Percentiles rank a stretch among this genome's conserved stretches.
Conservation (phyloP, 768 basidiomycete species). For the Lentinula aciculospora region DNA sequence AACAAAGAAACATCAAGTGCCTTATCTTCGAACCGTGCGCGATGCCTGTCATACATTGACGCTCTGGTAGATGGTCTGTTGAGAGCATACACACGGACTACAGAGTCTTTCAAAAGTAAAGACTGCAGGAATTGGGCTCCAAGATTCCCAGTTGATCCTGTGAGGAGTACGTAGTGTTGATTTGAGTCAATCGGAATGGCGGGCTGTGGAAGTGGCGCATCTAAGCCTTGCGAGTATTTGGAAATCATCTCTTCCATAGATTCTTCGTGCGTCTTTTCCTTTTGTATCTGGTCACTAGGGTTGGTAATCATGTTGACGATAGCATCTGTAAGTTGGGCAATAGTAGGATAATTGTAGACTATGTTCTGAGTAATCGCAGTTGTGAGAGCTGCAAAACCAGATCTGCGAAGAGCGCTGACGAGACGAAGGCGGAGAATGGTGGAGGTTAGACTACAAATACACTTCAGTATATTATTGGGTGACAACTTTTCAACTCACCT, state of each 20-base stretch:
- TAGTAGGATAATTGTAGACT: conserved; percentile 21
- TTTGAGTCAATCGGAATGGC: background rate
- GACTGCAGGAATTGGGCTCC: conserved; percentile 28
- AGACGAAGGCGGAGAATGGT: conserved; percentile 29
- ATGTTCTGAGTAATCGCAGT: conserved; percentile 13
- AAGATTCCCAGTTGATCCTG: conserved; percentile 34
- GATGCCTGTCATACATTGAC: conserved; percentile 14
- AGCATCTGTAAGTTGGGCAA: conserved; percentile 17
- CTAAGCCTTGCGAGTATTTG: background rate
- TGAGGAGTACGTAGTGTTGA: conserved; percentile 25
- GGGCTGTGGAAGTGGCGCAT: background rate
- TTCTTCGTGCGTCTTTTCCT: conserved; percentile 2
- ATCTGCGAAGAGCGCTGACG: conserved; percentile 24
- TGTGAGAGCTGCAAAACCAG: conserved; percentile 1
- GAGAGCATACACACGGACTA: conserved; percentile 9
- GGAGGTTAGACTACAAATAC: conserved; percentile 13
- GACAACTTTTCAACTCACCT: conserved; percentile 8
- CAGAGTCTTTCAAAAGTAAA: conserved; percentile 17
- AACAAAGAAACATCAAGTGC: background rate
- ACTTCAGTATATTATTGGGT: background rate
- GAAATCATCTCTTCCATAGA: conserved; percentile 35
- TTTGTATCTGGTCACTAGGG: background rate
- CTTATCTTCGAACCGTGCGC: conserved; percentile 15
- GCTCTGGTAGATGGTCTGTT: conserved; percentile 9
- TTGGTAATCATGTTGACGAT: conserved; percentile 9